These are phyloP conservation scores for Rhizophagus sp. DNA, from an alignment of 192 early-diverging fungal species.

Conservation along the genomic window DNA sequence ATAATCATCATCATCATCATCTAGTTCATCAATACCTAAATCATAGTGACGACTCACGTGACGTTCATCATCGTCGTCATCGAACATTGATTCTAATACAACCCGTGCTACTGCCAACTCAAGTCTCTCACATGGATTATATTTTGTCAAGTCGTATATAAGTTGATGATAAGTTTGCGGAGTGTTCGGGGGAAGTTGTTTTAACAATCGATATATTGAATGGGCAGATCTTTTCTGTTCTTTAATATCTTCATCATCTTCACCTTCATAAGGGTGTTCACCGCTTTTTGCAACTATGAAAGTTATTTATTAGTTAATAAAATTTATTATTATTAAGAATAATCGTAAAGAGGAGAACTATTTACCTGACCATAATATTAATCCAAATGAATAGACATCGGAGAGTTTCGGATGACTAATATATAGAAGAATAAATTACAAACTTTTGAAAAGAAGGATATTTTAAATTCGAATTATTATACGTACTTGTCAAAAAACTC, in stretches of 20 bases:
- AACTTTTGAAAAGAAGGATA: background rate
- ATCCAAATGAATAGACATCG: slow-evolving; percentile 26
- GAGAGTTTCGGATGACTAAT: slow-evolving; percentile 22
- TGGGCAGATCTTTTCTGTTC: slow-evolving; percentile 4
- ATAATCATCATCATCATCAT: background rate
- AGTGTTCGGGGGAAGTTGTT: slow-evolving; percentile 6
- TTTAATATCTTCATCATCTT: slow-evolving; percentile 24
- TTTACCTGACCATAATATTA: slow-evolving; percentile 30
- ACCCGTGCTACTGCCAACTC: slow-evolving; percentile 5
- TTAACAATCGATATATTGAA: background rate
- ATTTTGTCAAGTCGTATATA: slow-evolving; percentile 14
- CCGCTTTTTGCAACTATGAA: slow-evolving; percentile 20
- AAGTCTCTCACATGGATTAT: background rate
- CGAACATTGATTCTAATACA: slow-evolving; percentile 22
- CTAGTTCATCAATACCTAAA: background rate
- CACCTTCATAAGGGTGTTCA: slow-evolving; percentile 20
- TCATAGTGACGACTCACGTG: background rate
- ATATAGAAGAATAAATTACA: background rate
- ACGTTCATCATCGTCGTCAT: slow-evolving; percentile 17
- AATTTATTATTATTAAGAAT: background rate
- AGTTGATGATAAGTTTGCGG: background rate
- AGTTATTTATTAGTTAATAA: background rate
- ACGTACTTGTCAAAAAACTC: slow-evolving; percentile 17
- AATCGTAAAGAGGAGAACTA: background rate
- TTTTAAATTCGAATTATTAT: background rate